Evolutionary conservation across 306 rosid genomes (phyloP).

Genomic region (Pyrus betulifolia): DNA sequence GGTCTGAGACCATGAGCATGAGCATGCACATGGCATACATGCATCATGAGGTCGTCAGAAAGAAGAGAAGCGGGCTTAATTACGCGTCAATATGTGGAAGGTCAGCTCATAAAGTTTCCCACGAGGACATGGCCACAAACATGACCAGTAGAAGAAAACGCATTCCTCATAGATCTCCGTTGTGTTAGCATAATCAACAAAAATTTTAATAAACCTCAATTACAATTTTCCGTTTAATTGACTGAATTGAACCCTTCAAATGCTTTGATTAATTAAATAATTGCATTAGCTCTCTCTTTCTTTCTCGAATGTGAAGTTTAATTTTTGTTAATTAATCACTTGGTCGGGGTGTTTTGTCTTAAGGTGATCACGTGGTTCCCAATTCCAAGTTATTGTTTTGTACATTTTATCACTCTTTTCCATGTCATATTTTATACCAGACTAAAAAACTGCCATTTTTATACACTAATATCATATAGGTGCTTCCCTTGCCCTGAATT

Average conservation of each 20-base stretch:
- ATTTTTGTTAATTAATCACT: conserved; percentile 63
- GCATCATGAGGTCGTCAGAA: conserved; percentile 43
- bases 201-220: background rate
- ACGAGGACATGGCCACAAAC: conserved; percentile 62
- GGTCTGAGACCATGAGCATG: conserved; percentile 54
- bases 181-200: conserved; percentile 34
- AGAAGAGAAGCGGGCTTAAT: conserved; percentile 74
- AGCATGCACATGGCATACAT: conserved; percentile 36
- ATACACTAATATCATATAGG: background rate
- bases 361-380: conserved; percentile 97
- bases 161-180: conserved; percentile 89
- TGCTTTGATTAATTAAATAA: conserved; percentile 15
- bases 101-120: conserved; percentile 52
- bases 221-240: conserved; percentile 27
- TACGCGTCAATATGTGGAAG: conserved; percentile 38
- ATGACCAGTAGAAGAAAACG: conserved; percentile 89
- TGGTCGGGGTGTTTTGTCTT: conserved; percentile 97
- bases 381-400: conserved; percentile 83
- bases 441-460: background rate
- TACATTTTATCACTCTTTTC: conserved; percentile 8
- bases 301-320: conserved; percentile 30
- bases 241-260: conserved; percentile 48
- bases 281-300: conserved; percentile 9
- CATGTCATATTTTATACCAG: background rate
- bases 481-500: too few relatives aligned